phyloP scores from a whole-genome alignment of 352 stramenopile genomes.

The Pythium insidiosum region DNA sequence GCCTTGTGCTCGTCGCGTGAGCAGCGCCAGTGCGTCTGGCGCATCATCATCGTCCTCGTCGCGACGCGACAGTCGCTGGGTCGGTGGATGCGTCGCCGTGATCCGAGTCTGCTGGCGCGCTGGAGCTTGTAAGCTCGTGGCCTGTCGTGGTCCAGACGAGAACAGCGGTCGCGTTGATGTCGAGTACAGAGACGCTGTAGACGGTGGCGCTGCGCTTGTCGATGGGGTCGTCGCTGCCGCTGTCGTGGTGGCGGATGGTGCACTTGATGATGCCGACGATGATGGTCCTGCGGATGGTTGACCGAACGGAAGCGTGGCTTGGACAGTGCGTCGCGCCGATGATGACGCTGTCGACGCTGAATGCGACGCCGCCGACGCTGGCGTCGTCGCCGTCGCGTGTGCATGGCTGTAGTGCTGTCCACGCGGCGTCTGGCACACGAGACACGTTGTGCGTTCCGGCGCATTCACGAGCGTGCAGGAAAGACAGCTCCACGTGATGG shows the following conservation, averaged over 20 bases:
- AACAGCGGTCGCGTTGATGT: not conserved
- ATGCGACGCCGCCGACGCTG: not conserved
- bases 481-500: slow-evolving; percentile 41
- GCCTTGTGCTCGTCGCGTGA: slow-evolving; percentile 17
- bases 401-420: slow-evolving; percentile 19
- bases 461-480: slow-evolving; percentile 65
- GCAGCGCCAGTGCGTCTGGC: slow-evolving; percentile 7
- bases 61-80: not conserved
- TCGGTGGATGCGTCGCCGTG: not conserved
- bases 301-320: slow-evolving; percentile 54
- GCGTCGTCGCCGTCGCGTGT: not conserved
- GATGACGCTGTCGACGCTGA: not conserved
- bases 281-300: no score
- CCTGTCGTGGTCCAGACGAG: no score
- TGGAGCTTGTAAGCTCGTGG: not conserved
- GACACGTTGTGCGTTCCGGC: slow-evolving; percentile 20
- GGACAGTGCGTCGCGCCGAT: slow-evolving; percentile 35
- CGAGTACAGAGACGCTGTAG: not conserved
- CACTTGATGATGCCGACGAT: no score
- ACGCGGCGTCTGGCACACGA: slow-evolving; percentile 42
- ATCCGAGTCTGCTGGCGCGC: not conserved
- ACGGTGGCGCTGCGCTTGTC: not conserved
- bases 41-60: slow-evolving; percentile 2
- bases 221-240: not conserved
- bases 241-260: slow-evolving; percentile 4